These are phyloP conservation scores for Arthrobotrys entomopaga DNA, from an alignment of 2,329 filamentous ascomycete species.

Conservation along the genomic window DNA sequence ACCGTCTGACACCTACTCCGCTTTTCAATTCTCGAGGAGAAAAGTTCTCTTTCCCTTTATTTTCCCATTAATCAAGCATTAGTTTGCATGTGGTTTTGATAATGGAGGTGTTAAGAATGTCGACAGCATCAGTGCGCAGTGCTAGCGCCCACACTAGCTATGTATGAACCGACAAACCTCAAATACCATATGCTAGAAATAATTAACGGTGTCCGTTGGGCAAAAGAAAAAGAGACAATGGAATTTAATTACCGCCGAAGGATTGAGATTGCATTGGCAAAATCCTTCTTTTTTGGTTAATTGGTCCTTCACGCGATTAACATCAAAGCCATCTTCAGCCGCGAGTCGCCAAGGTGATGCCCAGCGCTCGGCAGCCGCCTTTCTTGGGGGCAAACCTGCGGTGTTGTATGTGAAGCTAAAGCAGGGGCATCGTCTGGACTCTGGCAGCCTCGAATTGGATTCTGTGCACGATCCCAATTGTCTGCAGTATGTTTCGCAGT, in stretches of 20 bases:
- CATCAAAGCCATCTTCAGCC: constrained; percentile 27
- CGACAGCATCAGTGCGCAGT: no score
- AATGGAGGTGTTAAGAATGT: no score
- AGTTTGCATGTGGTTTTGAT: background rate
- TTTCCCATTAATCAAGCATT: constrained; percentile 1
- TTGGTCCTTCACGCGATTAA: constrained; percentile 14
- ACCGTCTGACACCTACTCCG: constrained; percentile 6
- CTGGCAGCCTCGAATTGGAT: background rate
- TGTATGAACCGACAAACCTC: no score
- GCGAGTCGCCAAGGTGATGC: constrained; percentile 26
- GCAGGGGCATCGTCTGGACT: constrained; percentile 17
- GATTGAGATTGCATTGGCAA: constrained; percentile 22
- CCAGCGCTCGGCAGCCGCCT: constrained; percentile 4
- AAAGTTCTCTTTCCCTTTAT: constrained; percentile 14
- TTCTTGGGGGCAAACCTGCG: constrained; percentile 12
- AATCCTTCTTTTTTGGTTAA: constrained; percentile 16
- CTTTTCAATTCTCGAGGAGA: background rate
- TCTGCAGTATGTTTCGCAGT: constrained; percentile 23
- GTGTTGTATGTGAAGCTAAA: constrained; percentile 14
- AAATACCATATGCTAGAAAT: no score
- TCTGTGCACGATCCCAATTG: constrained; percentile 7
- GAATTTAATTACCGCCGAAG: constrained; percentile 20
- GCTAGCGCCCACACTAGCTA: no score
- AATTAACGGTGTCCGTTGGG: background rate
- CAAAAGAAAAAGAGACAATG: background rate